A percentile compares a stretch with the other conserved stretches of the same genome.
Evolutionary conservation across 352 stramenopile species (phyloP).

Genomic region (Globisporangium megalacanthum): DNA sequence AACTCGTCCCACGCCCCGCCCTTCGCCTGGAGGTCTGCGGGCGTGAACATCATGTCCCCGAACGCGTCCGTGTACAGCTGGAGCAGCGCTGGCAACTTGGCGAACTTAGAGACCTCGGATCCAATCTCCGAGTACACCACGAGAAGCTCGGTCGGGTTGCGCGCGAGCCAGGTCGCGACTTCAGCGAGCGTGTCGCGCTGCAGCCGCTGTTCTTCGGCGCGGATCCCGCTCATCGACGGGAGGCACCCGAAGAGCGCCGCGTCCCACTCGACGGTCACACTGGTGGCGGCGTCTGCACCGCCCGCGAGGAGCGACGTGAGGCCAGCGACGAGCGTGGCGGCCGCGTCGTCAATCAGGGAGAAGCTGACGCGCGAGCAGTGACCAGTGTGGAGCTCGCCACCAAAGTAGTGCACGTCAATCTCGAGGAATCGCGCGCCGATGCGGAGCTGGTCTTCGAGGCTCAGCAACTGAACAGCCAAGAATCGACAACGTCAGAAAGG

Average conservation of each 20-base stretch:
- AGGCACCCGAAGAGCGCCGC: conserved; percentile 63
- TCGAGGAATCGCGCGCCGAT: conserved; percentile 76
- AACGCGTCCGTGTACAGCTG: conserved; percentile 41
- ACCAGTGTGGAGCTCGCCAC: conserved; percentile 49
- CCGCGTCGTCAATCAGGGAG: conserved; percentile 50
- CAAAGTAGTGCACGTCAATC: conserved; percentile 80
- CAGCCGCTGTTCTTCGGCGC: conserved; percentile 48
- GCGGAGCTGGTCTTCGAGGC: conserved; percentile 70
- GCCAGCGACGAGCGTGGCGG: conserved; percentile 26
- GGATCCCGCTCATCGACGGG: conserved; percentile 75
- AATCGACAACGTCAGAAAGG: background rate
- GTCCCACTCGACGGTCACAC: conserved; percentile 42
- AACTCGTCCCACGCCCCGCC: conserved; percentile 43
- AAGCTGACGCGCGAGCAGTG: conserved; percentile 67
- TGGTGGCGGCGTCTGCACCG: conserved; percentile 16
- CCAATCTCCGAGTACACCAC: conserved; percentile 58
- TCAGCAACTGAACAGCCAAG: conserved; percentile 33
- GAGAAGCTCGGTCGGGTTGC: conserved; percentile 36
- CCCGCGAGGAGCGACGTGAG: conserved; percentile 29
- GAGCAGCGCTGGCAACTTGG: conserved; percentile 38
- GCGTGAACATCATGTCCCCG: conserved; percentile 45
- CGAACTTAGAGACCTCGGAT: conserved; percentile 34
- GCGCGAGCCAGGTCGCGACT: conserved; percentile 54
- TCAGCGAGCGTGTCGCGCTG: conserved; percentile 51
- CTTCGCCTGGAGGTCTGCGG: conserved; percentile 27